Conservation (phyloP, 345 rosid genomes). For the Jatropha curcas region DNA sequence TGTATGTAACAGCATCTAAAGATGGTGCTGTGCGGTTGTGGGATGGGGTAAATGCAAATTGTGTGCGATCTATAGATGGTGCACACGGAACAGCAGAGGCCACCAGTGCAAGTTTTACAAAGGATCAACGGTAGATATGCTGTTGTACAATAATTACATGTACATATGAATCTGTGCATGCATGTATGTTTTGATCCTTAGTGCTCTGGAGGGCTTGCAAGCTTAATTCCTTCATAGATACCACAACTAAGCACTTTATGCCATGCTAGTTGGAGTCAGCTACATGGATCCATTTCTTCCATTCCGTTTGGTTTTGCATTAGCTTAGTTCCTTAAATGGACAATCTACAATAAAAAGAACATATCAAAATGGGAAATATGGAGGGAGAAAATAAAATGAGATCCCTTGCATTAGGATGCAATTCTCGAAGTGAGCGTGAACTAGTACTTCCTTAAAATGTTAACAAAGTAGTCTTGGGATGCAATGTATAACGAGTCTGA, state of each 20-base stretch:
- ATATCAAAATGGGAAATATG: neutral
- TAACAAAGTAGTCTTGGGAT: neutral
- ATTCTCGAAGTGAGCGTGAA: neutral
- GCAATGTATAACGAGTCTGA: neutral
- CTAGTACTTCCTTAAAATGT: neutral
- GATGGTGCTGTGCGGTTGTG: conserved; percentile 76
- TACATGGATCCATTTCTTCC: too few species aligned
- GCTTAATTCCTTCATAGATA: neutral
- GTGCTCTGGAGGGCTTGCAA: neutral
- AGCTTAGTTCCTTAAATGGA: neutral
- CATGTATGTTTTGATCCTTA: conserved; percentile 1
- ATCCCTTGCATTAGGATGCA: neutral
- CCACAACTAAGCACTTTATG: too few species aligned
- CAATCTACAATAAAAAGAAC: neutral
- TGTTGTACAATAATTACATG: neutral
- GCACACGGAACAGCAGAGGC: conserved; percentile 80
- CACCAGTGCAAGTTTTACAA: conserved; percentile 66
- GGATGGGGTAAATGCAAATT: conserved; percentile 71
- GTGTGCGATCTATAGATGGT: conserved; percentile 60
- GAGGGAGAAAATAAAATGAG: neutral
- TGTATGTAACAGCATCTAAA: conserved; percentile 82
- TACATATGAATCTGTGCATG: neutral
- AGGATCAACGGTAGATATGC: conserved; percentile 69
- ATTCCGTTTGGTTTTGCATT: too few species aligned
- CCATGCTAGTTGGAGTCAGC: too few species aligned